Evolutionary conservation across 202 grass and related monocot species (phyloP), one percentile per base, ranked within the genome.

Genomic region (Cymbopogon flexuosus): DNA sequence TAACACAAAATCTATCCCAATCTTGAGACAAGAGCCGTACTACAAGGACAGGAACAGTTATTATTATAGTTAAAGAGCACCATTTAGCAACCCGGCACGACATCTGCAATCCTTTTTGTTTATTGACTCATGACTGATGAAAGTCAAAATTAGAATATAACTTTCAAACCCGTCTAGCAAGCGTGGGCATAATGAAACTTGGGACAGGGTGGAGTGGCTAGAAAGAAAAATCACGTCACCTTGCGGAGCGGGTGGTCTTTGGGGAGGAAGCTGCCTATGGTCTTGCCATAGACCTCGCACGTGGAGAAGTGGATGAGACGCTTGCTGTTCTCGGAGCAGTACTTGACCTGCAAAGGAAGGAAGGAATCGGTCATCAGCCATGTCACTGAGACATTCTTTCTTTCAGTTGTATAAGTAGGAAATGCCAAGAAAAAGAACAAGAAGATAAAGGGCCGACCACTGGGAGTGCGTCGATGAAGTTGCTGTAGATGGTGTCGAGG

Each of bases 261-360:
- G 36, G 92, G 92, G 67, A 97, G 95, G 86, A 94, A 97, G 81
- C 92, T 93, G 63, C 95, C 95, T 29, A 94, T 82, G 75, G 95
- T 97, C 87, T 97, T 97, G 66, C 95, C 95, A 80, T 97, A 97
- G 62, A 97, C 88, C 79, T 97, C 95, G 76, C 95, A 97, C 21
- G 92, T 97, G 64, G 92, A 97, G 86, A 97, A 97, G 82, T 97
- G 95, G 79, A 97, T 97, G 29, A 97, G 85, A 11, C 95, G 91
- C 69, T 94, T 97, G 86, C 21, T 72, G 78, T 94, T 97, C 79
- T 97, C 95, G 12, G 95, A 94, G 86, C 95, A 97, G 88, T 94
- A 97, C 71, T 90, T 97, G 12, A 91, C 94, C 94, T 97, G 71
- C 13, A 58, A 18, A 16, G 43, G 3, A 29, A 34, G 30, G 9